phyloP scores from a whole-genome alignment of 441 rosid genomes.

The Mallotus japonicus region DNA sequence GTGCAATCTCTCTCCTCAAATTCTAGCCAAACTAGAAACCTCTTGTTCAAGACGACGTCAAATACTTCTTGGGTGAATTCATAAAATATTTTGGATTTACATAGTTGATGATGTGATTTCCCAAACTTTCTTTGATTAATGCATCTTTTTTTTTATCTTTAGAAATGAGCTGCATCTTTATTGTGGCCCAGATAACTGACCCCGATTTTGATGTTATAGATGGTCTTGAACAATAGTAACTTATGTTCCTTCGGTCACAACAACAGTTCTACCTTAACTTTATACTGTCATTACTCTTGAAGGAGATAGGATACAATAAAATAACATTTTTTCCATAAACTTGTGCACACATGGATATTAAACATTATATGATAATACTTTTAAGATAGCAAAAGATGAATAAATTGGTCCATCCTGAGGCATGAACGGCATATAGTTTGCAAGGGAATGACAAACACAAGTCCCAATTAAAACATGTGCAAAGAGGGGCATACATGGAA shows the following conservation, averaged over 20 bases:
- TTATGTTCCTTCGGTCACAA: neutral
- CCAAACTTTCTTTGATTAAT: neutral
- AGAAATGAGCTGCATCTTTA: neutral
- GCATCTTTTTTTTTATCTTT: too few relatives aligned
- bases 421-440: neutral
- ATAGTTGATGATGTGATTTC: slow-evolving; percentile 1
- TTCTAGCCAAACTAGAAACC: slow-evolving; percentile 4
- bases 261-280: neutral
- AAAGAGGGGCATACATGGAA: neutral
- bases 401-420: neutral
- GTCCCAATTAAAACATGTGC: neutral
- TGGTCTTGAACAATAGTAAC: neutral
- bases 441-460: neutral
- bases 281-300: neutral
- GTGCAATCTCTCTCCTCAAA: neutral
- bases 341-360: neutral
- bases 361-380: neutral
- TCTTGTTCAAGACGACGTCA: neutral
- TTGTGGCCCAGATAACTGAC: neutral
- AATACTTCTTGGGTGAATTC: neutral
- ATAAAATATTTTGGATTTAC: neutral
- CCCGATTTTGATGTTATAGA: neutral
- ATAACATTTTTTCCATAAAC: neutral
- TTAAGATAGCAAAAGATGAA: neutral
- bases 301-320: neutral